phyloP scores from a whole-genome alignment of 192 early-diverging fungal genomes.

The Martensiomyces pterosporus region DNA sequence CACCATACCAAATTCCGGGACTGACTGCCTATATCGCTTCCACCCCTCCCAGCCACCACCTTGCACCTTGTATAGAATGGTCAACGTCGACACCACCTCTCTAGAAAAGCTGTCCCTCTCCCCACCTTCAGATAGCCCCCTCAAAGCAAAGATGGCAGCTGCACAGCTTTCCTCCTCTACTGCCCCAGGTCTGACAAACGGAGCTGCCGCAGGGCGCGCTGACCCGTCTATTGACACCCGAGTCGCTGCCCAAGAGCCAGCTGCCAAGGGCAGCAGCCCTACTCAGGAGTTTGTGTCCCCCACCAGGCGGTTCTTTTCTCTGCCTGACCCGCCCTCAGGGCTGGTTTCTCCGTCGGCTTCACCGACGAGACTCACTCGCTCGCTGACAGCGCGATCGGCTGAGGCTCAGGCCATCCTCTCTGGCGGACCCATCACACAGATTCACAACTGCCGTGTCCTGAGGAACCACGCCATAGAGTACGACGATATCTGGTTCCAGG shows the following conservation, averaged over 20 bases:
- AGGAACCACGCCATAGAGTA: slow-evolving; percentile 59
- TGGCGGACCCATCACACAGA: slow-evolving; percentile 52
- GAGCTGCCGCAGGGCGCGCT: too few relatives aligned
- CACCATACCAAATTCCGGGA: too few relatives aligned
- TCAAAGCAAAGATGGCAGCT: slow-evolving; percentile 2
- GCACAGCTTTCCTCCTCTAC: too few relatives aligned
- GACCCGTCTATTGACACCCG: too few relatives aligned
- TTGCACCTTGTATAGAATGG: not conserved
- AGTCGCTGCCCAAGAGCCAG: too few relatives aligned
- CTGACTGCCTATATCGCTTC: too few relatives aligned
- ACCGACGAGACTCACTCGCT: not conserved
- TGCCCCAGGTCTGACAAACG: too few relatives aligned
- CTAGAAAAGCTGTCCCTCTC: not conserved
- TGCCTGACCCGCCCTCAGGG: slow-evolving; percentile 23
- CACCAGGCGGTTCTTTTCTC: slow-evolving; percentile 10
- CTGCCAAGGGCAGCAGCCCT: too few relatives aligned
- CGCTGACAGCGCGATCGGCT: not conserved
- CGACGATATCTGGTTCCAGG: slow-evolving; percentile 65
- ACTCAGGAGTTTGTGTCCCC: too few relatives aligned
- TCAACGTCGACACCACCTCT: not conserved
- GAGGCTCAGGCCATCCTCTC: slow-evolving; percentile 11
- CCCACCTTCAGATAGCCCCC: not conserved
- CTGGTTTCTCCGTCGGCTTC: slow-evolving; percentile 8
- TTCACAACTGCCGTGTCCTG: slow-evolving; percentile 66
- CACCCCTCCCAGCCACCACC: too few relatives aligned